Percentiles rank a stretch among this genome's conserved stretches.
Evolutionary conservation across 1,284 basidiomycete species (phyloP).

Genomic region (Apiotrichum akiyoshidainum): DNA sequence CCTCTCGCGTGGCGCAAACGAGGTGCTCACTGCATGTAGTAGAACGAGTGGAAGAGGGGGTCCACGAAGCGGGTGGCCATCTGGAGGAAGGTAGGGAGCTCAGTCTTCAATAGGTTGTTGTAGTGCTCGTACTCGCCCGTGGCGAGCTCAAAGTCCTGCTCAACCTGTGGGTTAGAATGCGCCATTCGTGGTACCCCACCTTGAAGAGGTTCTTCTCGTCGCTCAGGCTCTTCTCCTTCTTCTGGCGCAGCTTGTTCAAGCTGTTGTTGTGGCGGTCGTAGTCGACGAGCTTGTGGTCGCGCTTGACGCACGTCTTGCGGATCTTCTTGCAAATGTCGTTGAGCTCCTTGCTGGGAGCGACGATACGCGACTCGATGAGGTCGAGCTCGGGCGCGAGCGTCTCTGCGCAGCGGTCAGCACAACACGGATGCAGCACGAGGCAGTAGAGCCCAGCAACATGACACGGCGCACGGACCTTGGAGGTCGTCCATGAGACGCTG

Average conservation of each 20-base stretch:
- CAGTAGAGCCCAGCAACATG: neutral
- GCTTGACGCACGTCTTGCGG: constrained; percentile 89
- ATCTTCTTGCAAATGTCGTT: constrained; percentile 81
- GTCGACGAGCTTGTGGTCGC: constrained; percentile 95
- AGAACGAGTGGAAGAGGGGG: constrained; percentile 95
- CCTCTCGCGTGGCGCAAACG: constrained; percentile 3
- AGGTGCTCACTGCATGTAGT: constrained; percentile 91
- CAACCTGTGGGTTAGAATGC: constrained; percentile 60
- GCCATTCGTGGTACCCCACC: constrained; percentile 52
- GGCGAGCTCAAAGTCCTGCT: constrained; percentile 96
- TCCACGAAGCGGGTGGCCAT: constrained; percentile 87
- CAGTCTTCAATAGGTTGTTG: constrained; percentile 86
- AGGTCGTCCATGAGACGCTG: constrained; percentile 78
- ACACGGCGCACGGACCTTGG: constrained; percentile 49
- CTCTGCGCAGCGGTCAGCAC: constrained; percentile 29
- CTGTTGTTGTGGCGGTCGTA: constrained; percentile 97
- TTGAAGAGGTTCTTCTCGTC: constrained; percentile 96
- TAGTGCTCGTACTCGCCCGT: constrained; percentile 96
- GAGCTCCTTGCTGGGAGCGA: constrained; percentile 84
- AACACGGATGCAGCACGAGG: neutral
- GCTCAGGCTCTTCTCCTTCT: constrained; percentile 89
- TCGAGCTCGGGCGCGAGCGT: constrained; percentile 88
- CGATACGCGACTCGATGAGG: constrained; percentile 83
- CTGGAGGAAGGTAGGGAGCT: constrained; percentile 86
- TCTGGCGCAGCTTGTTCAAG: constrained; percentile 88